A percentile compares a stretch with the other conserved stretches of the same genome.
phyloP scores from a whole-genome alignment of 1,284 basidiomycete species.

The Trametes versicolor region DNA sequence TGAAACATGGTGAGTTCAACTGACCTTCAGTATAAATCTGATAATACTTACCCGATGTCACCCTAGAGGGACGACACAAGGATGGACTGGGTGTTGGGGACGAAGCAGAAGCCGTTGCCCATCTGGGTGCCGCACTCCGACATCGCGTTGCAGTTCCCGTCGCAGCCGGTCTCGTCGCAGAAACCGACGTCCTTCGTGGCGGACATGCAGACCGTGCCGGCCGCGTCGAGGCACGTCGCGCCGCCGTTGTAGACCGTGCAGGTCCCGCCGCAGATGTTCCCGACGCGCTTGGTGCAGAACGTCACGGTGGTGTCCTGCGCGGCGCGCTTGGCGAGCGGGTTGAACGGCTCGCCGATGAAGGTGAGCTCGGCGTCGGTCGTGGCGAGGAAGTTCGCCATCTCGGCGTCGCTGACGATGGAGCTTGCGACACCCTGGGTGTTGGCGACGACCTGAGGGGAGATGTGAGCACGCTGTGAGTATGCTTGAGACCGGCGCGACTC shows the following conservation, averaged over 20 bases:
- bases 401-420: slow-evolving; percentile 2
- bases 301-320: slow-evolving; percentile 12
- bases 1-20: neutral
- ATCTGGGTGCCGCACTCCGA: slow-evolving; percentile 9
- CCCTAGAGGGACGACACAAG: slow-evolving; percentile 6
- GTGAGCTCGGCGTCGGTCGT: slow-evolving; percentile 18
- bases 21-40: neutral
- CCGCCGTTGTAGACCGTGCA: slow-evolving; percentile 16
- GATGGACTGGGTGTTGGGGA: slow-evolving; percentile 14
- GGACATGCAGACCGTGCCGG: slow-evolving; percentile 11
- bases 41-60: neutral
- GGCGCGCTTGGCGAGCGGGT: slow-evolving; percentile 14
- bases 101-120: slow-evolving; percentile 9
- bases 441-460: neutral
- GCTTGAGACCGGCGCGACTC: neutral
- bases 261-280: slow-evolving; percentile 10
- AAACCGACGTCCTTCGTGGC: slow-evolving; percentile 15
- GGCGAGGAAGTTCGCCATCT: slow-evolving; percentile 11
- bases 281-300: slow-evolving; percentile 12
- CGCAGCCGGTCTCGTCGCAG: slow-evolving; percentile 12
- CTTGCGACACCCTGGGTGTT: neutral
- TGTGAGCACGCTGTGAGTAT: too few relatives aligned
- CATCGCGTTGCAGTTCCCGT: slow-evolving; percentile 13
- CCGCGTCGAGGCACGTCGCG: slow-evolving; percentile 11
- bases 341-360: slow-evolving; percentile 14